These are phyloP conservation scores for Bauhinia variegata DNA, from an alignment of 306 rosid species.

Conservation along the genomic window DNA sequence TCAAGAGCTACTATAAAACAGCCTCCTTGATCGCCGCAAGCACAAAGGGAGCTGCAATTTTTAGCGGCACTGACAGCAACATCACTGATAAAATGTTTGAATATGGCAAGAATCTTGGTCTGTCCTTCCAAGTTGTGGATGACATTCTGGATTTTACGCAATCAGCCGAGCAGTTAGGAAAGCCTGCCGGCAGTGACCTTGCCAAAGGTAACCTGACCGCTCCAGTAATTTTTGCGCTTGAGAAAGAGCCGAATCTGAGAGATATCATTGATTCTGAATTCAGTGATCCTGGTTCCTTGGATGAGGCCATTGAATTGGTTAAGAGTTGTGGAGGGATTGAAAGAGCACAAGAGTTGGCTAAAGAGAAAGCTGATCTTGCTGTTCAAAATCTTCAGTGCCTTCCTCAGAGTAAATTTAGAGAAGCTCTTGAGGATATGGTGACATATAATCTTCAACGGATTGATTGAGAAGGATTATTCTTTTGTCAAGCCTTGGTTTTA, in stretches of 20 bases:
- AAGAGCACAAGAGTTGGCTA: slow-evolving; percentile 77
- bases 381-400: slow-evolving; percentile 80
- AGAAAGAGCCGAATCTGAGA: slow-evolving; percentile 77
- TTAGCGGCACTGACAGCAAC: slow-evolving; percentile 63
- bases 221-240: slow-evolving; percentile 82
- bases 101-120: slow-evolving; percentile 88
- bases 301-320: slow-evolving; percentile 74
- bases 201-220: slow-evolving; percentile 94
- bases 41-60: slow-evolving; percentile 90
- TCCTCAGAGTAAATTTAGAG: slow-evolving; percentile 61
- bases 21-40: slow-evolving; percentile 95
- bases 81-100: slow-evolving; percentile 76
- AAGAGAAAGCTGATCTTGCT: slow-evolving; percentile 85
- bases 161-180: slow-evolving; percentile 89
- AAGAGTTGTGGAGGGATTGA: slow-evolving; percentile 81
- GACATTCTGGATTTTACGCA: slow-evolving; percentile 96
- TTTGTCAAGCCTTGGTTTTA: no score
- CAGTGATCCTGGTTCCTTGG: slow-evolving; percentile 75
- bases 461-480: slow-evolving; percentile 42
- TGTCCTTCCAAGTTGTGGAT: slow-evolving; percentile 93
- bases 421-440: slow-evolving; percentile 89
- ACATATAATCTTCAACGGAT: slow-evolving; percentile 84
- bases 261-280: slow-evolving; percentile 86
- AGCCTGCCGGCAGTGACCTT: slow-evolving; percentile 91
- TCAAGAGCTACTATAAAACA: slow-evolving; percentile 89